Base-by-base conservation (phyloP, 2,329 filamentous ascomycete species). In the Epichloe amarillans region DNA sequence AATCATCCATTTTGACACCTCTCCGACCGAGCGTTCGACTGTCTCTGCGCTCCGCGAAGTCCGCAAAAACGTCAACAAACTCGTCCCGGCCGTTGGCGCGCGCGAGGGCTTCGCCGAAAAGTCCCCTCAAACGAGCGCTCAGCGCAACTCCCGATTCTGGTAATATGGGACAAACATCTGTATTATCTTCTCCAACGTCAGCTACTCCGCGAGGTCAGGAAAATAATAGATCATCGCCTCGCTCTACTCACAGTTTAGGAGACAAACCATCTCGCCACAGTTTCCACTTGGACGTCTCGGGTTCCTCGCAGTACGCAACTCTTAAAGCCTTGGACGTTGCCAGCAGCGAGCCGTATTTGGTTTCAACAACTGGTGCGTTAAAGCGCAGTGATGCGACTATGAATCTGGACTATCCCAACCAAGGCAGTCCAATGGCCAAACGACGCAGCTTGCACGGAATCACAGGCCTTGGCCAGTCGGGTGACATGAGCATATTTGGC, bases 311-410 rank as follows among this genome's bases (percentile, higher is more conserved):
- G 55, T 69, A 72, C 53, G 66, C 70, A 14, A 66, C 76, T 35
- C 66, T 77, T 42, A 75, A 75, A 55, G 64, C 77, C n/a, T 62
- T 73, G 15, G 77, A 80, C 48, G 38, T 40, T 12, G 64, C 64
- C 17, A 70, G 67, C 46, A 58, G 50, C 47, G 63, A 68, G 33
- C 54, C 54, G 50, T 60, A 58, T 50, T 64, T 65, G 62, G 56
- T 60, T 46, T 57, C 62, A 37, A 62, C 59, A 36, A 82, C 84
- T 5, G 95, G 91, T 63, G 90, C 91, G 5, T 71, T 97, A 58
- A 96, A 97, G 75, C 83, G 93, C 59, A 91, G 85, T 62, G 91
- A 97, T 70, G 84, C 86, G 42, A 84, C 84, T 48, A 91, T 95
- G 86, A 88, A 88, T 61, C 71, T 94, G 46, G 90, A 95, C 60